Evolutionary conservation across 352 stramenopile species (phyloP), one percentile per base, ranked within the genome.

Genomic region (Globisporangium spiculum): DNA sequence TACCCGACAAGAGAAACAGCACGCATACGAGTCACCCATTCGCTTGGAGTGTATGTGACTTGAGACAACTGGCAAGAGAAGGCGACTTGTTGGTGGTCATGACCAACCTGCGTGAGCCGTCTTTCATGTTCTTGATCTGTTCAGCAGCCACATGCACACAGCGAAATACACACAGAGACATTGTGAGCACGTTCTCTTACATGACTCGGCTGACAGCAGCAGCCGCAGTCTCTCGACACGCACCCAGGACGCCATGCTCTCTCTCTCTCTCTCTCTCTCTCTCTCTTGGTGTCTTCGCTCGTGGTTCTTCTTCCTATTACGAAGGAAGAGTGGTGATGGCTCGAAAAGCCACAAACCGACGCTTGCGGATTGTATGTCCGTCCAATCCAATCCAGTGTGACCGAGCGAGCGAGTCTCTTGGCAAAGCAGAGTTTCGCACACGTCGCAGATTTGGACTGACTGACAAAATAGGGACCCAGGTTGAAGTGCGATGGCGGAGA

Each of bases 91-190:
- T 10, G 30, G 6, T 2, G 41, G 46, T n/a, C 10, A 32, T 7
- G 22, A 67, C 65, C 9, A 34, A 90, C 84, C 84, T 73, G 50
- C 85, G 80, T 20, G 83, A 91, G 12, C 83, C 83, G 74, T 91
- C 83, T 70, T 93, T 93, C 74, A 93, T 84, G 66, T 89, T 89
- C 75, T 88, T 86, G 76, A 86, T 78, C 78, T 86, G 58, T 41
- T 58, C 41, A 36, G 18, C 6, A 34, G 9, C 10, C 10, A 54
- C 22, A 38, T 12, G 55, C 10, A 67, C 8, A 26, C 8, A 60
- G 18, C 7, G 16, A 27, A 38, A n/a, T 32, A 32, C 30, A 32
- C 30, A 4, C 4, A 58, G n/a, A 32, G 27, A 62, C 18, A n/a
- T 22, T 18, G 26, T 10, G 34, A 67, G 16, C 26, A 69, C 61